phyloP scores from a whole-genome alignment of 208 protist species.

The Trypanosoma mega region DNA sequence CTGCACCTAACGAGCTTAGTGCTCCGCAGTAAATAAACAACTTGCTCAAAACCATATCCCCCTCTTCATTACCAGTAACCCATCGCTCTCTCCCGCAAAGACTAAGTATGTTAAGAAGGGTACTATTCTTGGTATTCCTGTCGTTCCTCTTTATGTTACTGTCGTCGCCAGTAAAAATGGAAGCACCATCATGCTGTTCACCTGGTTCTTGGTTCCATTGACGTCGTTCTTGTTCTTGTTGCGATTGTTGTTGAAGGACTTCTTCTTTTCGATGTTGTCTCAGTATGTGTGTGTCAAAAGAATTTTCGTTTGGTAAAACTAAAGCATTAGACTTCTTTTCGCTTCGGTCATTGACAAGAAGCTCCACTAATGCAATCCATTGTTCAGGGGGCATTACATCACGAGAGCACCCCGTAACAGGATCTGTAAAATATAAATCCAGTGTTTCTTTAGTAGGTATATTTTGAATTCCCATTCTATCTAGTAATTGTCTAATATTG shows the following conservation, averaged over 20 bases:
- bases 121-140: no score
- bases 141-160: no score
- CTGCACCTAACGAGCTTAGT: background rate
- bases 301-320: background rate
- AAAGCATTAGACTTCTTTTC: background rate
- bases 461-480: constrained; percentile 9
- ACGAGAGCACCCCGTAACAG: background rate
- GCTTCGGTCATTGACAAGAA: constrained; percentile 1
- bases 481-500: constrained; percentile 17
- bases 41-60: constrained; percentile 9
- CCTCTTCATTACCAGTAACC: constrained; percentile 17
- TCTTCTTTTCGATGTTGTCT: no score
- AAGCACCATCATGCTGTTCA: background rate
- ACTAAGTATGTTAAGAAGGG: background rate
- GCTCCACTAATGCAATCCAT: constrained; percentile 16
- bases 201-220: no score
- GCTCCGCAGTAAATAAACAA: constrained; percentile 31
- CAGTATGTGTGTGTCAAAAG: background rate
- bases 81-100: background rate
- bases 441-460: constrained; percentile 2
- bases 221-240: background rate
- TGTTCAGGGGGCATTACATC: background rate
- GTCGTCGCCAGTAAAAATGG: no score
- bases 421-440: constrained; percentile 10
- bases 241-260: background rate